Base-by-base conservation (phyloP, 768 basidiomycete species). In the Rhodocollybia butyracea region DNA sequence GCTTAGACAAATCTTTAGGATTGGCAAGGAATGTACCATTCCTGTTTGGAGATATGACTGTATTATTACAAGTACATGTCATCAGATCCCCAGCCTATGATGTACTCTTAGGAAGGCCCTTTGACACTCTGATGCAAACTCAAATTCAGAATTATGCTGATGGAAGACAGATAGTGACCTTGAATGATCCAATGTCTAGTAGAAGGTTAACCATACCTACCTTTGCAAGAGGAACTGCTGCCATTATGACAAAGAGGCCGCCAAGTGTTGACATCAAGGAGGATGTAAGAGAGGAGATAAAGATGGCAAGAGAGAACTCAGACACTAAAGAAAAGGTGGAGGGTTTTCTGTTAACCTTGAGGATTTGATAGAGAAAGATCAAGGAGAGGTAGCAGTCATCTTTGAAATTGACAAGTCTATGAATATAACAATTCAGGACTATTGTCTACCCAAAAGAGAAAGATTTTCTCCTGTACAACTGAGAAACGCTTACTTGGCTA, bases 11-110 rank as follows among this genome's bases (percentile, higher is more conserved):
- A 12, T 60, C 66, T 0, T 54, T 64, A 7, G 68, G 66, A 1
- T 54, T 70, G 12, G 60, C 61, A 0, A 56, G 58, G 4, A 69
- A 71, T 39, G 61, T 70, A 3, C 58, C 62, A 2, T 63, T 66
- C 39, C 27, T 27, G 0, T 50, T 71, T 21, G 66, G 63, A 13
- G 40, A 56, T 19, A 54, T 68, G 31, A 64, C 57, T 5, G 5
- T 71, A 2, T 65, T 64, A 24, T 38, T 68, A 30, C 69, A 69
- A 55, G 60, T 66, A 0, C 67, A 70, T 48, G 51, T 70, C 5
- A 57, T 70, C 7, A 42, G 55, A 0, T 39, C 45, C 4, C 61
- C 68, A 1, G 61, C 68, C 0, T 70, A 68, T 42, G 57, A 69
- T 17, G 51, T 67, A 17, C 48, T 70, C 13, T 43, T 70, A 0